These are phyloP conservation scores for Ophioceras dolichostomum DNA, from an alignment of 2,329 filamentous ascomycete species.

Conservation along the genomic window DNA sequence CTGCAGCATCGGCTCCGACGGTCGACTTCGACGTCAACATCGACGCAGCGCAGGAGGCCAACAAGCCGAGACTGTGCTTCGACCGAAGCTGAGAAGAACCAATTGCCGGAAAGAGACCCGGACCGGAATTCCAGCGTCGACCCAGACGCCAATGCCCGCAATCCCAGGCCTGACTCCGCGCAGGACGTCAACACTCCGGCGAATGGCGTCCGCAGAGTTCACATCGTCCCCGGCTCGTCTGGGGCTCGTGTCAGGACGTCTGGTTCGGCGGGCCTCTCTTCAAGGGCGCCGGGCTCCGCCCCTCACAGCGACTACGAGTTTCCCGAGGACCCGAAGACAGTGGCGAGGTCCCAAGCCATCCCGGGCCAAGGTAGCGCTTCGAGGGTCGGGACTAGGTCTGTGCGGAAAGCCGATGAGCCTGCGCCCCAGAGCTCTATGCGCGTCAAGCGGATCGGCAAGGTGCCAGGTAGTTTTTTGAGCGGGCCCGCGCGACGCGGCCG, in stretches of 20 bases:
- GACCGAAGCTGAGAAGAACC: constrained; percentile 17
- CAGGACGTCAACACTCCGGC: constrained; percentile 39
- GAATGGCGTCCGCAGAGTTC: constrained; percentile 38
- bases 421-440: constrained; percentile 63
- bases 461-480: constrained; percentile 65
- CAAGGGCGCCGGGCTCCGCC: constrained; percentile 17
- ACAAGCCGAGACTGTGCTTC: constrained; percentile 15
- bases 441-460: constrained; percentile 63
- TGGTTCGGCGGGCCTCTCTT: constrained; percentile 21
- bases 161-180: constrained; percentile 12
- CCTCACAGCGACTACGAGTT: constrained; percentile 33
- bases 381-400: constrained; percentile 35
- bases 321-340: constrained; percentile 36
- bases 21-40: constrained; percentile 33
- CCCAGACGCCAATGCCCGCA: constrained; percentile 3
- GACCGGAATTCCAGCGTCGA: constrained; percentile 2
- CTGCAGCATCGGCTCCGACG: constrained; percentile 33
- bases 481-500: constrained; percentile 68
- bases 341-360: constrained; percentile 23
- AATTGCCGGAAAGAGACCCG: too few relatives aligned
- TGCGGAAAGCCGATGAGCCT: constrained; percentile 38
- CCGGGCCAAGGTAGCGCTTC: constrained; percentile 35
- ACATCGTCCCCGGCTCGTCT: constrained; percentile 40
- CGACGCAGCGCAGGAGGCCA: constrained; percentile 11
- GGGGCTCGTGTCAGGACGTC: constrained; percentile 24